These are phyloP conservation scores for Pichia sp. DNA, from an alignment of 1,139 yeast genomes.

Conservation along the genomic window DNA sequence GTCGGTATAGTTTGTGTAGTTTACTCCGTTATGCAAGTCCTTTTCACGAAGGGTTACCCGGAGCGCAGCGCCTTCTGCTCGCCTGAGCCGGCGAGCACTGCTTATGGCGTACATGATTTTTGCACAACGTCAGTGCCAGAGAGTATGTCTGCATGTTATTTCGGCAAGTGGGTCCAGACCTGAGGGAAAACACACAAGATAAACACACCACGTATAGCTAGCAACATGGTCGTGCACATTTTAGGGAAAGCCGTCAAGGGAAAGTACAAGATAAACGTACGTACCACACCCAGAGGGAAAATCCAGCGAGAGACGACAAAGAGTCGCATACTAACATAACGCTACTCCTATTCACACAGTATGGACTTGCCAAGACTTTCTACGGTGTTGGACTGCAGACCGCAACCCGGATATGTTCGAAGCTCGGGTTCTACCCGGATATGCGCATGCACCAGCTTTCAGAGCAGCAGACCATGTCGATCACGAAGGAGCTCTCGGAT, in stretches of 20 bases:
- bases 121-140: no score
- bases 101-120: no score
- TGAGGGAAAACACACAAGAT: no score
- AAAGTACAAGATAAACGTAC: conserved; percentile 39
- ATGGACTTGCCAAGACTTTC: conserved; percentile 74
- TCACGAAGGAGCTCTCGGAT: conserved; percentile 81
- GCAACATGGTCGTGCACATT: conserved; percentile 65
- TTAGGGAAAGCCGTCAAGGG: conserved; percentile 70
- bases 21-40: no score
- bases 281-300: conserved; percentile 7
- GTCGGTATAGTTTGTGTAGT: no score
- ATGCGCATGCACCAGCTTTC: conserved; percentile 92
- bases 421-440: conserved; percentile 83
- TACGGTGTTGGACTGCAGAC: conserved; percentile 79
- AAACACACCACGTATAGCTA: background rate
- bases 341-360: conserved; percentile 31
- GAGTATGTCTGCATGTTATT: no score
- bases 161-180: no score
- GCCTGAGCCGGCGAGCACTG: no score
- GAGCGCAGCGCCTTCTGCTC: no score
- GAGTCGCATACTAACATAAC: conserved; percentile 4
- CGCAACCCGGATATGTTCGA: conserved; percentile 79
- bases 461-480: conserved; percentile 80
- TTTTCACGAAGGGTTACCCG: no score
- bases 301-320: background rate